Percentiles rank a stretch among this genome's conserved stretches.
Evolutionary conservation across 352 stramenopile genomes (phyloP).

Genomic region (Pythium rhizo-oryzae): DNA sequence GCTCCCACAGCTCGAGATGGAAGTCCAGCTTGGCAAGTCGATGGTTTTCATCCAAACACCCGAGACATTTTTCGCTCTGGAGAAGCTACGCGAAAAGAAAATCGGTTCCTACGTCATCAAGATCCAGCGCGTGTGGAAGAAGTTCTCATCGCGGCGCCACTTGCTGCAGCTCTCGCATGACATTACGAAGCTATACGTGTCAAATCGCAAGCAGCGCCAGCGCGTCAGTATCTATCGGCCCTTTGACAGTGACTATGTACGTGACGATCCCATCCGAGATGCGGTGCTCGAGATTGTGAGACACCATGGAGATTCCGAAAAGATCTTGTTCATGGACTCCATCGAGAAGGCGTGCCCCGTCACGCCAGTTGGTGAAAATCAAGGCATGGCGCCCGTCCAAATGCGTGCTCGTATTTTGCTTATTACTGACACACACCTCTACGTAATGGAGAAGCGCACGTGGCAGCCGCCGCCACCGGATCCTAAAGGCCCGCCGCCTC

Average conservation of each 20-base stretch:
- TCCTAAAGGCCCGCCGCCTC: constrained; percentile 48
- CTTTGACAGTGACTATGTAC: constrained; percentile 86
- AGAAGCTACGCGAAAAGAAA: constrained; percentile 86
- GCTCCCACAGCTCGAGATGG: constrained; percentile 68
- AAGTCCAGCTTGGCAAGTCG: constrained; percentile 88
- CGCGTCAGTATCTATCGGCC: constrained; percentile 88
- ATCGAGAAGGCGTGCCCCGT: constrained; percentile 63
- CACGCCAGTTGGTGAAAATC: background rate
- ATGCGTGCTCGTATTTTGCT: constrained; percentile 55
- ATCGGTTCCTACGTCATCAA: constrained; percentile 73
- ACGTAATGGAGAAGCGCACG: constrained; percentile 77
- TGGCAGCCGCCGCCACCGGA: constrained; percentile 54
- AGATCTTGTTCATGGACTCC: constrained; percentile 82
- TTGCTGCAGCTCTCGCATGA: constrained; percentile 82
- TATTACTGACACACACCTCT: constrained; percentile 75
- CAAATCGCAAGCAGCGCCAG: constrained; percentile 81
- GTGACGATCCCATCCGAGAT: constrained; percentile 61
- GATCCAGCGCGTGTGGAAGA: constrained; percentile 86
- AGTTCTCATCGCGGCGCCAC: constrained; percentile 79
- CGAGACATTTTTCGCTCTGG: constrained; percentile 89
- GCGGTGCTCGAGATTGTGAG: constrained; percentile 67
- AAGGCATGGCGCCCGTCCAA: constrained; percentile 32
- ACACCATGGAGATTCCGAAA: constrained; percentile 78
- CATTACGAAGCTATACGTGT: constrained; percentile 86
- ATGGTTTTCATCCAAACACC: constrained; percentile 93